Evolutionary conservation across 2,329 filamentous ascomycete genomes (phyloP).

Genomic region (Aphanocladium album): DNA sequence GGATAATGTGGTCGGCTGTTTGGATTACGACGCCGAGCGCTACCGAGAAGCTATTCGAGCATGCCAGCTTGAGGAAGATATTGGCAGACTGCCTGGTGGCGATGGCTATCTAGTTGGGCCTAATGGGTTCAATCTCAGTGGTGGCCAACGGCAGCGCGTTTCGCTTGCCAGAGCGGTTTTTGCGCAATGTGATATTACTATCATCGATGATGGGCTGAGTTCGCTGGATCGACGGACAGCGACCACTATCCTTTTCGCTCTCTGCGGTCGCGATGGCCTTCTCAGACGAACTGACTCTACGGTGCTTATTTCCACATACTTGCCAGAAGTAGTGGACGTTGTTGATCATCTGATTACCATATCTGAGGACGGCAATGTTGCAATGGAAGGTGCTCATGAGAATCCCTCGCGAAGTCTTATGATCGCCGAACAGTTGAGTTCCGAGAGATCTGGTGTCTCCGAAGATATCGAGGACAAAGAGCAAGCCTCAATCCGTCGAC

Average conservation of each 20-base stretch:
- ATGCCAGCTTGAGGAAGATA: background rate
- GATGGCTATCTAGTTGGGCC: background rate
- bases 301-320: background rate
- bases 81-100: background rate
- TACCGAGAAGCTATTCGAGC: background rate
- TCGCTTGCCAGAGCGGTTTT: background rate
- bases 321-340: background rate
- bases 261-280: background rate
- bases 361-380: background rate
- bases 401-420: background rate
- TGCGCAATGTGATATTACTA: background rate
- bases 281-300: background rate
- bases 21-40: background rate
- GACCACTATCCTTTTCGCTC: background rate
- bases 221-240: background rate
- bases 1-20: background rate
- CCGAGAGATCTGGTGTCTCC: background rate
- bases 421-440: background rate
- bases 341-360: background rate
- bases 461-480: background rate
- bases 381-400: background rate
- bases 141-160: background rate
- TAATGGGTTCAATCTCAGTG: background rate
- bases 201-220: background rate
- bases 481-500: background rate